A percentile compares a stretch with the other conserved stretches of the same genome.
These are phyloP conservation scores for Haplosporangium sp. DNA, from an alignment of 371 early-diverging fungal species.

Conservation along the genomic window DNA sequence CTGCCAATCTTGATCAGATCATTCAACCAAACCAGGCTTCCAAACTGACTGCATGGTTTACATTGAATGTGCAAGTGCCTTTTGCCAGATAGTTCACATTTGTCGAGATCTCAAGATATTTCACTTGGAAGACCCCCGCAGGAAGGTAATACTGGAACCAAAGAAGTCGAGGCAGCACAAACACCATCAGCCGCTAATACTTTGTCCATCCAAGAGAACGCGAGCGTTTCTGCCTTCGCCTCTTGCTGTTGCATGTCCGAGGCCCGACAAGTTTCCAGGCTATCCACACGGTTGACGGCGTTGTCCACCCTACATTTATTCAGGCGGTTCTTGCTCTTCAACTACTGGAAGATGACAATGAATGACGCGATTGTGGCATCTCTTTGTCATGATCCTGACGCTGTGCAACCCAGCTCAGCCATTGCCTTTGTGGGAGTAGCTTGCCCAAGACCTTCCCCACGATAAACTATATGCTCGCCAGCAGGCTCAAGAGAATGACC, in stretches of 20 bases:
- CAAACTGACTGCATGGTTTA: slow-evolving; percentile 45
- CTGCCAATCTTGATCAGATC: slow-evolving; percentile 13
- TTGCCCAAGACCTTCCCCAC: slow-evolving; percentile 7
- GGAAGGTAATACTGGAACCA: slow-evolving; percentile 1
- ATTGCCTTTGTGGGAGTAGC: slow-evolving; percentile 7
- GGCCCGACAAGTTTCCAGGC: slow-evolving; percentile 28
- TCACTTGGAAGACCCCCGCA: slow-evolving; percentile 6
- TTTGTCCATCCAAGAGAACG: slow-evolving; percentile 31
- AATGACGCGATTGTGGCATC: slow-evolving; percentile 22
- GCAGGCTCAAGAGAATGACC: background rate
- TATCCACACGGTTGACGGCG: slow-evolving; percentile 17
- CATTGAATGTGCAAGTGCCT: slow-evolving; percentile 8
- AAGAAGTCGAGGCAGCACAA: background rate
- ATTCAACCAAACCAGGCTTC: slow-evolving; percentile 5
- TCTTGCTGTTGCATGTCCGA: slow-evolving; percentile 14
- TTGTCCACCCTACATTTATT: slow-evolving; percentile 8
- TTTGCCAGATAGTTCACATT: slow-evolving; percentile 21
- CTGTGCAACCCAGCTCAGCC: slow-evolving; percentile 21
- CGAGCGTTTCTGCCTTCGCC: slow-evolving; percentile 33
- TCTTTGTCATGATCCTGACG: slow-evolving; percentile 29
- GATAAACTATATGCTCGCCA: slow-evolving; percentile 4
- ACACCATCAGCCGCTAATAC: slow-evolving; percentile 28
- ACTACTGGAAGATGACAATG: slow-evolving; percentile 21
- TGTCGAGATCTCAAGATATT: slow-evolving; percentile 26
- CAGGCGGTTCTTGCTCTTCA: slow-evolving; percentile 20